Evolutionary conservation across 176 grass and related monocot genomes (phyloP).

Genomic region (Oryza coarctata): DNA sequence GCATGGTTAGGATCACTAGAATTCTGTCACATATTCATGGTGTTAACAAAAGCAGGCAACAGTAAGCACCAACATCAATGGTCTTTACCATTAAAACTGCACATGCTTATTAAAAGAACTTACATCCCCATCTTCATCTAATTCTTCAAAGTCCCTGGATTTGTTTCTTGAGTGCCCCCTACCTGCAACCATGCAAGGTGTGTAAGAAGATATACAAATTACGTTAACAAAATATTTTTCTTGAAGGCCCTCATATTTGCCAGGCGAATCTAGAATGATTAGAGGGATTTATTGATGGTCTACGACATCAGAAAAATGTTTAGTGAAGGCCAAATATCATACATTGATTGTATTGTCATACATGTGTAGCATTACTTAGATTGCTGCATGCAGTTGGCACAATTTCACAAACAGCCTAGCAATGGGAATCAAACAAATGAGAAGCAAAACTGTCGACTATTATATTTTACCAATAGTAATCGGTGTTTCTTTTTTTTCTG

Average conservation of each 20-base stretch:
- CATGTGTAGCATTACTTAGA: neutral
- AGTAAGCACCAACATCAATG: neutral
- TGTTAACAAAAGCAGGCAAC: neutral
- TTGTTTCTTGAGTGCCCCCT: slow-evolving; percentile 53
- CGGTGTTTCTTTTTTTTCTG: too few relatives aligned
- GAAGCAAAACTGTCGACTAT: neutral
- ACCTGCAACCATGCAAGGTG: slow-evolving; percentile 38
- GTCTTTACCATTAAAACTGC: neutral
- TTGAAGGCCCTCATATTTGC: neutral
- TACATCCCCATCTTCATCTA: slow-evolving; percentile 49
- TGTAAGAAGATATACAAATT: slow-evolving; percentile 7
- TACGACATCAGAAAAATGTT: neutral
- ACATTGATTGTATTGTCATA: neutral
- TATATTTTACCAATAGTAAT: neutral
- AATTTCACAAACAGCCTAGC: neutral
- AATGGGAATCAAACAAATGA: neutral
- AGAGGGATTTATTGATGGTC: neutral
- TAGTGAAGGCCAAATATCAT: neutral
- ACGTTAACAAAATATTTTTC: neutral
- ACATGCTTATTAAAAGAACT: slow-evolving; percentile 25
- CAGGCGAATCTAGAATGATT: neutral
- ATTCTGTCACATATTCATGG: neutral
- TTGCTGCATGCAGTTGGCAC: neutral
- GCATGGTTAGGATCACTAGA: neutral
- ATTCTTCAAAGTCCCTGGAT: slow-evolving; percentile 46